Percentiles rank a stretch among this genome's conserved stretches.
phyloP scores from a whole-genome alignment of 495 filamentous ascomycete species.

The Hypoxylon crocopeplum region DNA sequence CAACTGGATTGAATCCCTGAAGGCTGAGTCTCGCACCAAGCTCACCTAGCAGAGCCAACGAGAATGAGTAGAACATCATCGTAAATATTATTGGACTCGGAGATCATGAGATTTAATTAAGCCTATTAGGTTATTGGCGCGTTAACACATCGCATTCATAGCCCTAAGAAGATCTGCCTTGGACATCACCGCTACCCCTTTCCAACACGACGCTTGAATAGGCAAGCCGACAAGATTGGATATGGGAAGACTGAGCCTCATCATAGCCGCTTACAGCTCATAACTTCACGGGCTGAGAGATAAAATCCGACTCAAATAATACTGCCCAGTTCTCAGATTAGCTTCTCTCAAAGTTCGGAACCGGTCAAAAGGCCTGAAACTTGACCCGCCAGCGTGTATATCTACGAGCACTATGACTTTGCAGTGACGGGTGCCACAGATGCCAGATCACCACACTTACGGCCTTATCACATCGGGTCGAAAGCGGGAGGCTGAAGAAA shows the following conservation, averaged over 20 bases:
- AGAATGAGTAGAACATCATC: background rate
- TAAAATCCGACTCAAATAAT: conserved; percentile 7
- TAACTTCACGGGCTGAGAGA: background rate
- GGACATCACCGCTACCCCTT: conserved; percentile 23
- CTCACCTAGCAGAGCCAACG: conserved; percentile 9
- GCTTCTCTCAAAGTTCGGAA: conserved; percentile 3
- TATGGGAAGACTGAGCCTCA: conserved; percentile 11
- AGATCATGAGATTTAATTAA: background rate
- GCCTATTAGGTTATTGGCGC: conserved; percentile 1
- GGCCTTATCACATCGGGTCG: conserved; percentile 4
- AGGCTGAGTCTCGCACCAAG: conserved; percentile 10
- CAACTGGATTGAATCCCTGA: conserved; percentile 3
- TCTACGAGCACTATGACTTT: conserved; percentile 3
- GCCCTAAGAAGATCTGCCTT: conserved; percentile 8
- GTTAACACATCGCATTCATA: conserved; percentile 6
- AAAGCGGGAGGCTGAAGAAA: conserved; percentile 6
- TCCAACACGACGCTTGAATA: background rate
- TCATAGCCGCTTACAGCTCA: conserved; percentile 3
- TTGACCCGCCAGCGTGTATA: background rate
- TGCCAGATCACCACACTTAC: conserved; percentile 27
- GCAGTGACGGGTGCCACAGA: conserved; percentile 6
- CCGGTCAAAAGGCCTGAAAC: conserved; percentile 1
- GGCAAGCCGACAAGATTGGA: conserved; percentile 6
- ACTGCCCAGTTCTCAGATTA: conserved; percentile 13
- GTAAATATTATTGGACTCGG: conserved; percentile 10